Percentiles rank a stretch among this genome's conserved stretches.
These are phyloP conservation scores for Tribonema minus DNA, from an alignment of 108 stramenopile genomes.

Conservation along the genomic window DNA sequence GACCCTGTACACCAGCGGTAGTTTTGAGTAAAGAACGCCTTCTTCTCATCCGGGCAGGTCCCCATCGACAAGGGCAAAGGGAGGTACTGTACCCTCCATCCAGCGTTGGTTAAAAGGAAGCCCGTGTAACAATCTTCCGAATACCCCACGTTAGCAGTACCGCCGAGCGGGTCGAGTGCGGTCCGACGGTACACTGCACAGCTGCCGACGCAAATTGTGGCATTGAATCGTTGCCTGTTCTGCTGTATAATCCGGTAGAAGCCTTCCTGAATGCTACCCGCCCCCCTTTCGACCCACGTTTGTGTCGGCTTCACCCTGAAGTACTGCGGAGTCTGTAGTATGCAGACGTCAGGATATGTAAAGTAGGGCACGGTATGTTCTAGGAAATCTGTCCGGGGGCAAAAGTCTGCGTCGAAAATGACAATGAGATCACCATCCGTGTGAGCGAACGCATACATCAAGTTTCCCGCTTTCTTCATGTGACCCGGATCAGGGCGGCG, in stretches of 20 bases:
- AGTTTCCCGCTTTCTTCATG: slow-evolving; percentile 18
- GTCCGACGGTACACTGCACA: too few relatives aligned
- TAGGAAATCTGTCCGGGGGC: slow-evolving; percentile 17
- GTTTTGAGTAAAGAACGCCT: too few relatives aligned
- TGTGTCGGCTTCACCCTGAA: slow-evolving; percentile 4
- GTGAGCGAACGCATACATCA: slow-evolving; percentile 16
- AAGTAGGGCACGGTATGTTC: slow-evolving; percentile 17
- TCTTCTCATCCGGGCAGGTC: background rate
- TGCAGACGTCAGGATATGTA: background rate
- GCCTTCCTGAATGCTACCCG: slow-evolving; percentile 4
- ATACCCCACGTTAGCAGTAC: too few relatives aligned
- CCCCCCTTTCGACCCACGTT: too few relatives aligned
- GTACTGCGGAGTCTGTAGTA: slow-evolving; percentile 30
- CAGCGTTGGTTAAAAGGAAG: too few relatives aligned
- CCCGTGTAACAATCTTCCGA: too few relatives aligned
- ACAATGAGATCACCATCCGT: slow-evolving; percentile 6
- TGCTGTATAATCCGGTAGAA: slow-evolving; percentile 34
- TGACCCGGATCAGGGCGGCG: slow-evolving; percentile 1
- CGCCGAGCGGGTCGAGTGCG: too few relatives aligned
- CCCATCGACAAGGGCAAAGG: slow-evolving; percentile 28
- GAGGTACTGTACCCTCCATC: too few relatives aligned
- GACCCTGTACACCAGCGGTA: slow-evolving; percentile 21
- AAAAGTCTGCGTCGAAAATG: slow-evolving; percentile 33
- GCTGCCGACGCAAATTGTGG: too few relatives aligned
- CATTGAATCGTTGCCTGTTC: too few relatives aligned